Base-by-base conservation (phyloP, 2,329 filamentous ascomycete genomes). In the Acarospora socialis region DNA sequence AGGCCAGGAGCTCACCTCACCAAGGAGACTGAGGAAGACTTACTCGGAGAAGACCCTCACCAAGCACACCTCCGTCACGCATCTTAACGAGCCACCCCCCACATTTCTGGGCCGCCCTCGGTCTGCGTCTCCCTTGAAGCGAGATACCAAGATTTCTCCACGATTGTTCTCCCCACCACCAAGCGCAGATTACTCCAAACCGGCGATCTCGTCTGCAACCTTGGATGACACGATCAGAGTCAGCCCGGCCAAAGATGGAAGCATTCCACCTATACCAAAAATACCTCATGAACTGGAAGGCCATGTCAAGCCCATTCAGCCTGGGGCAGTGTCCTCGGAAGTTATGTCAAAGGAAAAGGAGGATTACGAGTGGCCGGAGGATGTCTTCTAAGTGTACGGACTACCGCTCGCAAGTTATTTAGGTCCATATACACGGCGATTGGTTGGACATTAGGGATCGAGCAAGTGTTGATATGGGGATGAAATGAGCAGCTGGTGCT, bases 151-250 rank as follows among this genome's bases (percentile, higher is more conserved):
- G 12, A 10, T 3, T 1, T 21, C 32, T 4, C 37, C 28, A 20
- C 38, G 38, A 15, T 32, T 32, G 14, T 32, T 37, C 15, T 37
- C 35, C 4, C 38, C 38, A 17, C 38, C 38, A 17, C 38, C 38
- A 16, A 37, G 37, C 13, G 5, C 33, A 4, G 20, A 27, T 17
- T 32, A 27, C 15, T 26, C 37, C 15, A 33, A 30, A 15, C 34
- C 36, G 22, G 22, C 16, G 10, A 12, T n/a, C 8, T 8, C 5
- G 7, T 7, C 5, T 10, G 10, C 3, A 15, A 12, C n/a, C 12
- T 6, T 8, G 26, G 15, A 20, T 12, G 20, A 16, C 8, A 8
- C 5, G 10, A 7, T 14, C 20, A 33, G 4, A 18, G 14, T 29
- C 3, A 16, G 16, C 18, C 16, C 16, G 26, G 7, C 6, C 9